phyloP scores from a whole-genome alignment of 768 basidiomycete species.

The Nevesoporus exiguus region DNA sequence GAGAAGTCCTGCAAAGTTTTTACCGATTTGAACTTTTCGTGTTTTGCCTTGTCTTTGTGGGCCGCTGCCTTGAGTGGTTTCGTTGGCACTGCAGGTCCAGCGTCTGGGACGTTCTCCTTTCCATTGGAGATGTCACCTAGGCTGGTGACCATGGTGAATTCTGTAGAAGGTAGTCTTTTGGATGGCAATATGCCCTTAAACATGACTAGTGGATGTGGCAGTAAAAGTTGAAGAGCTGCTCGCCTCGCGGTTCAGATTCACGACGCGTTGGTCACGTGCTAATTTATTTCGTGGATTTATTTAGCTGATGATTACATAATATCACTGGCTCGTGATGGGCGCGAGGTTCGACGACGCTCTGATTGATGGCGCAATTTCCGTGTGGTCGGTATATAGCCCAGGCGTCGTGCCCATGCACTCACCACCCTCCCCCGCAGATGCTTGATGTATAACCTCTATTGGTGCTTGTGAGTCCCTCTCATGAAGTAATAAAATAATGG shows the following conservation, averaged over 20 bases:
- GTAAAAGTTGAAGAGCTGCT: conserved; percentile 2
- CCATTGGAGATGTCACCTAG: conserved; percentile 48
- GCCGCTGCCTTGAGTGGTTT: conserved; percentile 21
- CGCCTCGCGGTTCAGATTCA: conserved; percentile 29
- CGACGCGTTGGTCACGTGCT: conserved; percentile 34
- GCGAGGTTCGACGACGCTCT: conserved; percentile 17
- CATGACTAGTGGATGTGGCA: conserved; percentile 40
- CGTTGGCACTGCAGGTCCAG: conserved; percentile 33
- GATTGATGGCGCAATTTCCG: conserved; percentile 34
- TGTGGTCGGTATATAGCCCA: conserved; percentile 28
- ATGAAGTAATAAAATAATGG: background rate
- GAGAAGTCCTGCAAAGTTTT: conserved; percentile 40
- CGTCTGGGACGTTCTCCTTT: conserved; percentile 66
- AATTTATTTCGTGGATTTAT: conserved; percentile 25
- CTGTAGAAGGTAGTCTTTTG: conserved; percentile 60
- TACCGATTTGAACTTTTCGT: conserved; percentile 43
- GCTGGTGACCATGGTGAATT: conserved; percentile 69
- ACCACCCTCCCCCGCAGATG: background rate
- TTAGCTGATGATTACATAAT: conserved; percentile 19
- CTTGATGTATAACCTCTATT: background rate
- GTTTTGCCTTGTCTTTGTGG: conserved; percentile 30
- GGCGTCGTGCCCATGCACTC: background rate
- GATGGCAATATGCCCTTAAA: conserved; percentile 78
- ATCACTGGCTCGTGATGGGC: conserved; percentile 11
- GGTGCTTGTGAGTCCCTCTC: conserved; percentile 3